A percentile compares a stretch with the other conserved stretches of the same genome.
These are phyloP conservation scores for Iberis pinnata DNA, from an alignment of 345 rosid species.

Conservation along the genomic window DNA sequence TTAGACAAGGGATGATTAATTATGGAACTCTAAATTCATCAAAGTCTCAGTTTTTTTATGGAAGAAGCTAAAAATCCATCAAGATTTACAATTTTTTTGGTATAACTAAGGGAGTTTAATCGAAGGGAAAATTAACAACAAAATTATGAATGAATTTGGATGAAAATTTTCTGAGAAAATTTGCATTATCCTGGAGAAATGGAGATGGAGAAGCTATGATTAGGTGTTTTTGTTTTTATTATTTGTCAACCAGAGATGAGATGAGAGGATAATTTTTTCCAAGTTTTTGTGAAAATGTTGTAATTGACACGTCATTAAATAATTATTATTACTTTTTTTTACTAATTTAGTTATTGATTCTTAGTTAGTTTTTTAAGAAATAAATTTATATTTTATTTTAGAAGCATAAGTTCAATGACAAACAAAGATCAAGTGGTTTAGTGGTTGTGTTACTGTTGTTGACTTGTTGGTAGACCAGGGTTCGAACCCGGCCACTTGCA, in stretches of 20 bases:
- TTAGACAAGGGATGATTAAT: neutral
- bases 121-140: neutral
- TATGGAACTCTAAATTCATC: slow-evolving; percentile 17
- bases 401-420: too few species aligned
- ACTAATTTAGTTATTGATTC: too few species aligned
- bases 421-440: too few species aligned
- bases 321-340: slow-evolving; percentile 3
- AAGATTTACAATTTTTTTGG: neutral
- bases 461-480: too few species aligned
- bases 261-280: too few species aligned
- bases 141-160: slow-evolving; percentile 17
- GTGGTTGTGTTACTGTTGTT: too few species aligned
- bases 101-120: slow-evolving; percentile 9
- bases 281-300: slow-evolving; percentile 5
- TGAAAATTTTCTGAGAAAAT: slow-evolving; percentile 20
- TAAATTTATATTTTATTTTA: too few species aligned
- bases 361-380: too few species aligned
- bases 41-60: slow-evolving; percentile 1
- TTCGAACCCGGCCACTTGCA: too few species aligned
- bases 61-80: slow-evolving; percentile 20
- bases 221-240: slow-evolving; percentile 22
- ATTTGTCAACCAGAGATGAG: slow-evolving; percentile 26
- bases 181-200: slow-evolving; percentile 24
- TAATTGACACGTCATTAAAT: slow-evolving; percentile 20
- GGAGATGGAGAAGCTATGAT: slow-evolving; percentile 24